Evolutionary conservation across 441 rosid species (phyloP), one percentile per base, ranked within the genome.

Genomic region (Gossypium armourianum): DNA sequence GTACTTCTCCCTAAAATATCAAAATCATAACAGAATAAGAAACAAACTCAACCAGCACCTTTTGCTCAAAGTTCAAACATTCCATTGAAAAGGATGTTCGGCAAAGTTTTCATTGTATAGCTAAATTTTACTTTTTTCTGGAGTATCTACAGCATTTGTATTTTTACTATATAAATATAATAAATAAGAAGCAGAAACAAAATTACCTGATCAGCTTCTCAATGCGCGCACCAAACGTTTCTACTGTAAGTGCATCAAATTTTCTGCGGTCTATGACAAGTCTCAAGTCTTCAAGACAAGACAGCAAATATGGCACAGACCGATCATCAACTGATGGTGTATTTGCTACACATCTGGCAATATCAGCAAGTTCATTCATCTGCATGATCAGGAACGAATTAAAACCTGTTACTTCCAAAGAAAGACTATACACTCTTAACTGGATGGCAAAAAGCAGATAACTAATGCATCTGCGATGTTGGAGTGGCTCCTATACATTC

Each of bases 351-450:
- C 94, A 90, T 83, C 86, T 90, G 72, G 99, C 97, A 77, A 94
- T 90, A 83, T 94, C 97, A 59, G 92, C 97, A 80, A 94, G 97
- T 78, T 94, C 99, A 82, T 63, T 88, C 89, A 94, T 89, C 99
- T 94, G 92, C 86, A 70, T 63, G 64, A 79, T 40, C 3, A 28
- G 49, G 2, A 79, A 77, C 66, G 69, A 82, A 76, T 69, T 72
- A 80, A 20, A 75, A 68, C 17, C 56, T 52, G 43, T 65, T 59
- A 63, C 26, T 16, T 53, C 19, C 24, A 64, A 6, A 15, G 66
- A 32, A 15, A 45, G 67, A 32, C 58, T 2, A 60, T 24, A 57
- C 32, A 40, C 32, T 49, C 16, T 56, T 58, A 47, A 21, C 5
- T 20, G 32, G 71, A 54, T 10, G 45, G 0, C 4, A 63, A 58